A percentile compares a stretch with the other conserved stretches of the same genome.
Conservation (phyloP, 495 filamentous ascomycete species). For the Immersiella caudata region DNA sequence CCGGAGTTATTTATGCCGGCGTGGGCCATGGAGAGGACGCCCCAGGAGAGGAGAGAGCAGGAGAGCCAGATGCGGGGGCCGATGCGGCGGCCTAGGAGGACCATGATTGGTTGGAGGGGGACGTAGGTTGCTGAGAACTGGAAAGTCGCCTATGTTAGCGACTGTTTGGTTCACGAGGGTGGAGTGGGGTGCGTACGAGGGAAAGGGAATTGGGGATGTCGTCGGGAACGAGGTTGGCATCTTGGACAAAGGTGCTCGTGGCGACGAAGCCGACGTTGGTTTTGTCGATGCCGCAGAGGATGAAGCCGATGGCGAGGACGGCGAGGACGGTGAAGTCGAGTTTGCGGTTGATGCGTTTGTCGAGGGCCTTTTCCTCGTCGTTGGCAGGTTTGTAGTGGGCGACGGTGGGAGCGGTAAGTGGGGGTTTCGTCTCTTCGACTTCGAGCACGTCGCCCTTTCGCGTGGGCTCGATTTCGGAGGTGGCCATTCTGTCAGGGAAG, state of each 20-base stretch:
- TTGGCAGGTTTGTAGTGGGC: conserved; percentile 13
- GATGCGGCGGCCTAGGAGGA: conserved; percentile 56
- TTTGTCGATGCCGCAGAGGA: conserved; percentile 27
- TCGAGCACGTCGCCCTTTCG: neutral
- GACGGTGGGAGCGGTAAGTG: neutral
- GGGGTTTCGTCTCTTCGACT: conserved; percentile 4
- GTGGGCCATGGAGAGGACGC: conserved; percentile 53
- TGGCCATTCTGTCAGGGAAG: neutral
- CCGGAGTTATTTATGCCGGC: conserved; percentile 54
- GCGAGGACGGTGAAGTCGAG: conserved; percentile 19
- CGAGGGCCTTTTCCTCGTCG: conserved; percentile 18
- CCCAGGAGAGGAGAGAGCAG: conserved; percentile 48
- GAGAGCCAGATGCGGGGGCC: conserved; percentile 56
- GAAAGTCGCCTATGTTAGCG: neutral
- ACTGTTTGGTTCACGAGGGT: neutral
- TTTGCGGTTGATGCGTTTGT: conserved; percentile 21
- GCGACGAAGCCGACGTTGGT: conserved; percentile 28
- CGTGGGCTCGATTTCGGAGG: neutral
- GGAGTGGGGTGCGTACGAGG: conserved; percentile 1
- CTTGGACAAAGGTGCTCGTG: conserved; percentile 23
- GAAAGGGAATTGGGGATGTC: conserved; percentile 28
- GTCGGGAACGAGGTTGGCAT: conserved; percentile 24
- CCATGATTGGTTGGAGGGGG: conserved; percentile 55
- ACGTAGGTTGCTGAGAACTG: conserved; percentile 62
- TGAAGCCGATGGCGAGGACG: conserved; percentile 20